phyloP scores from a whole-genome alignment of 177 flowering plant species.

The Tripterygium wilfordii region DNA sequence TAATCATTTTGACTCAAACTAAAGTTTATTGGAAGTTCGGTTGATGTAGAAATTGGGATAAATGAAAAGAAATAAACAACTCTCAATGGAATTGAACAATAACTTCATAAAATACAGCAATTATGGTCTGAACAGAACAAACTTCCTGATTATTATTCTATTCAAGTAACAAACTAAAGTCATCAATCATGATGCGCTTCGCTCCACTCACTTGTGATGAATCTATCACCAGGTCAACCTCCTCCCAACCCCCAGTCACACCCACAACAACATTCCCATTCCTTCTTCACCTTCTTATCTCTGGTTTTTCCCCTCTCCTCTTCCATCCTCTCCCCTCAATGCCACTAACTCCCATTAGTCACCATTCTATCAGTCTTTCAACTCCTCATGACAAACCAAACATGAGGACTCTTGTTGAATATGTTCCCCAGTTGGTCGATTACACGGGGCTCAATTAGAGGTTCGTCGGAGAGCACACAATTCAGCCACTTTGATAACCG shows the following conservation, averaged over 20 bases:
- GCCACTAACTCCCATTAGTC: conserved; percentile 67
- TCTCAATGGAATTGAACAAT: no score
- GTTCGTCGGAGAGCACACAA: conserved; percentile 75
- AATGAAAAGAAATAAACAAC: no score
- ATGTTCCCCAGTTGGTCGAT: conserved; percentile 70
- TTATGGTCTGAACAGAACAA: no score
- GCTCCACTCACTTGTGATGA: conserved; percentile 28
- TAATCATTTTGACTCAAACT: no score
- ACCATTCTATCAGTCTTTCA: conserved; percentile 69
- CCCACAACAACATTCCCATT: conserved; percentile 48
- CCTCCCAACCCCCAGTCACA: conserved; percentile 18
- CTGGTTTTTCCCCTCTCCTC: conserved; percentile 48
- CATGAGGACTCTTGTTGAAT: conserved; percentile 75
- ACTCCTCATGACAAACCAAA: conserved; percentile 71
- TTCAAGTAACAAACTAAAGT: no score
- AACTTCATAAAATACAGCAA: no score
- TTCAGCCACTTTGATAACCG: conserved; percentile 73
- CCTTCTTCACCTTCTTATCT: conserved; percentile 60
- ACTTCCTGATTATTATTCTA: no score
- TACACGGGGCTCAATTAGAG: conserved; percentile 73
- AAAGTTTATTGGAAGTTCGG: no score
- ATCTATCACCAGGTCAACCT: conserved; percentile 13
- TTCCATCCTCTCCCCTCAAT: conserved; percentile 69
- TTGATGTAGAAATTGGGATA: no score
- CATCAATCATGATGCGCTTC: no score